Evolutionary conservation across 352 stramenopile species (phyloP).

Genomic region (Elongisporangium prolatum): DNA sequence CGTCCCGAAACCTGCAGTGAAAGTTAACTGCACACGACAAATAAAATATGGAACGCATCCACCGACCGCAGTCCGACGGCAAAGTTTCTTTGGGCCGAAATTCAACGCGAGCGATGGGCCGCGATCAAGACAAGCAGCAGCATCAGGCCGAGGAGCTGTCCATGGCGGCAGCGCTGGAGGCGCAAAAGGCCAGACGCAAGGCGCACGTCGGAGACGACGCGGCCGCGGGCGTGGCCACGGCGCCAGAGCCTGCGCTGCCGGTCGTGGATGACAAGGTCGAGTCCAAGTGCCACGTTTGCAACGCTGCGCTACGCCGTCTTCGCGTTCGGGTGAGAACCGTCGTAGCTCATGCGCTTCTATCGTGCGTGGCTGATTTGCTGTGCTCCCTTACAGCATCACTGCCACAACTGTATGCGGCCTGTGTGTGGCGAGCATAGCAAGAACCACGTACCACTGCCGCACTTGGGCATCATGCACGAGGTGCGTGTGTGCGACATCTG

Average conservation of each 20-base stretch:
- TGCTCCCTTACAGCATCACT: slow-evolving; percentile 37
- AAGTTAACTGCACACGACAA: neutral
- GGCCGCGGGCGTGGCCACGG: slow-evolving; percentile 1
- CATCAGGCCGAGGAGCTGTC: slow-evolving; percentile 19
- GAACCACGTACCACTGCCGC: slow-evolving; percentile 70
- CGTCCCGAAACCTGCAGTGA: neutral
- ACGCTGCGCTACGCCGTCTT: slow-evolving; percentile 39
- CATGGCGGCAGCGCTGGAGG: slow-evolving; percentile 32
- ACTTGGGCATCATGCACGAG: slow-evolving; percentile 69
- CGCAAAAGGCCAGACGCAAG: slow-evolving; percentile 27
- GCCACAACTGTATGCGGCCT: slow-evolving; percentile 52
- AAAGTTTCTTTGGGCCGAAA: neutral
- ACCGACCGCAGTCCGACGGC: neutral
- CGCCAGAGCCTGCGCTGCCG: slow-evolving; percentile 4
- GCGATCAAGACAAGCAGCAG: neutral
- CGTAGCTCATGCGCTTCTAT: neutral
- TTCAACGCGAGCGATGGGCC: neutral
- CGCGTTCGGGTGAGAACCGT: slow-evolving; percentile 36
- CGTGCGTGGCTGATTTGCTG: neutral
- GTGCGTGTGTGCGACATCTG: slow-evolving; percentile 74
- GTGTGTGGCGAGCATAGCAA: slow-evolving; percentile 75
- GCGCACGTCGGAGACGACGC: slow-evolving; percentile 30
- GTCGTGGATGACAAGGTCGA: slow-evolving; percentile 10
- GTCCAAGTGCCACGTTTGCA: slow-evolving; percentile 69
- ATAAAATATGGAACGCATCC: neutral